phyloP scores from a whole-genome alignment of 108 stramenopile genomes.

The Phaeodactylum tricornutum region DNA sequence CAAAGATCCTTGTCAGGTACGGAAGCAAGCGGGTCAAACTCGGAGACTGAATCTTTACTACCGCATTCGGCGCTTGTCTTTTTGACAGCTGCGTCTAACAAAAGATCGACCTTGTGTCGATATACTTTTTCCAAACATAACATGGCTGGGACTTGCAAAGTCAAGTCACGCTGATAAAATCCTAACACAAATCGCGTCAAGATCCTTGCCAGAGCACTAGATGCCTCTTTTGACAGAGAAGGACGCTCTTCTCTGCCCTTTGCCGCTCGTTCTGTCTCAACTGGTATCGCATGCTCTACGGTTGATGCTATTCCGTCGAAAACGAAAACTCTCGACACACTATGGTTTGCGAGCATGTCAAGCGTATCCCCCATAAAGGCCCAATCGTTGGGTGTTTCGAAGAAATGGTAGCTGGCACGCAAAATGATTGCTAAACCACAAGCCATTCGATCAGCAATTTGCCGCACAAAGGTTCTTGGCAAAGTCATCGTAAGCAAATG shows the following conservation, averaged over 20 bases:
- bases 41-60: no score
- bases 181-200: constrained; percentile 55
- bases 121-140: constrained; percentile 65
- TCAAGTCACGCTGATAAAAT: constrained; percentile 44
- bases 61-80: background rate
- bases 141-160: constrained; percentile 53
- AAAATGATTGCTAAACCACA: constrained; percentile 76
- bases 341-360: constrained; percentile 43
- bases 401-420: constrained; percentile 42
- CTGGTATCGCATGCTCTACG: constrained; percentile 49
- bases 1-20: constrained; percentile 50
- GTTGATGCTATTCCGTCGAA: constrained; percentile 78
- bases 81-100: constrained; percentile 14
- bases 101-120: constrained; percentile 29
- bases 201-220: constrained; percentile 33
- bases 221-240: constrained; percentile 34
- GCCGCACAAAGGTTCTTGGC: constrained; percentile 32
- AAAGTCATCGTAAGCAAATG: constrained; percentile 29
- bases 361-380: constrained; percentile 48
- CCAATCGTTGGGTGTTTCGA: constrained; percentile 61
- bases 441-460: constrained; percentile 58
- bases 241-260: background rate
- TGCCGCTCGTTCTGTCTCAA: background rate
- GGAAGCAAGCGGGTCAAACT: no score
- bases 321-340: constrained; percentile 47